Base-by-base conservation (phyloP, 1,139 yeast genomes). In the Blastobotrys petasosporus region DNA sequence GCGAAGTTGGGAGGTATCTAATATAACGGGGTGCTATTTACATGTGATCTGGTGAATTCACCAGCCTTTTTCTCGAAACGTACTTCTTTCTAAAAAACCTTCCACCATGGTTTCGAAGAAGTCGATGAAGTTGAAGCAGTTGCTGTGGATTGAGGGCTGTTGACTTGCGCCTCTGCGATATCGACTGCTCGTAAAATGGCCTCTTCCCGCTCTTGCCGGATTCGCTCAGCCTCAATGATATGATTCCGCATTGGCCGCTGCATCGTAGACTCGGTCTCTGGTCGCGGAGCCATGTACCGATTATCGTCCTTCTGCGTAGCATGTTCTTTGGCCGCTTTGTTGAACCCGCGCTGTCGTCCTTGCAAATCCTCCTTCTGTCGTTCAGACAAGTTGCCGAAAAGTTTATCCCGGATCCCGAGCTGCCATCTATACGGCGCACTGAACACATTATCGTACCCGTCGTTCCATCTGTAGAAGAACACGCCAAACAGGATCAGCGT, bases 401-500 rank as follows among this genome's bases (percentile, higher is more conserved):
- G 45, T 47, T 63, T 55, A 51, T 81, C 82, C 57, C 84, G 77
- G 42, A 75, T 47, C 34, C 73, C 64, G 42, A 85, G 71, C 52
- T 86, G 79, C 34, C 72, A 65, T 45, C 92, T 64, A 61, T 85
- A 80, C 44, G 85, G 79, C 42, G 75, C 79, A 10, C 85, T 74
- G 64, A 85, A 80, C 3, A 84, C 79, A 57, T 85, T 82, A 52
- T 85, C 94, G 55, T 78, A 76, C 7, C 90, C 90, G 48, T 85
- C 94, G 60, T 86, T 85, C 95, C 95, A 85, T 47, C 90, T 70
- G 61, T 82, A 77, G 65, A 85, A 81, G 60, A 85, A 85, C 7
- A 82, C 75, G 34, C 80, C 82, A 1, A 76, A 50, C 25, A 48
- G 20, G 13, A 51, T 47, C 37, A 56, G 39, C 13, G 55, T 45